Evolutionary conservation across 2,329 filamentous ascomycete genomes (phyloP), one percentile per base, ranked within the genome.

Genomic region (Alternaria dauci): DNA sequence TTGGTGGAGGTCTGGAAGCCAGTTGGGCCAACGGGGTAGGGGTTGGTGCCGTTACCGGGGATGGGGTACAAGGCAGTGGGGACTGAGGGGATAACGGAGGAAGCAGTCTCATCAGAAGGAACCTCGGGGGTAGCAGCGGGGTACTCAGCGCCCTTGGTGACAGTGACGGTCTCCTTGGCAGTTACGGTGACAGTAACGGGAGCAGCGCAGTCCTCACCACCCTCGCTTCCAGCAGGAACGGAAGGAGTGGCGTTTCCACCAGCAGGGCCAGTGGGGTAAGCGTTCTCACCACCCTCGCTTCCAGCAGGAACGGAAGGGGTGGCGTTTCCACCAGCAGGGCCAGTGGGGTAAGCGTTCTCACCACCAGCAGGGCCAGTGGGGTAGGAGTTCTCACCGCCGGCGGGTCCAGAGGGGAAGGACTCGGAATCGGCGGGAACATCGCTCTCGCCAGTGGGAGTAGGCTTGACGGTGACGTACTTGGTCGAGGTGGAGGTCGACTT

Each of bases 181-280:
- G 76, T 78, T 36, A 77, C 72, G 30, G 76, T 78, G 43, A 78
- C 76, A 42, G 76, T 79, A 52, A 74, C 71, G 18, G 76, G 72
- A 58, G 63, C 62, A 58, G 68, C 65, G 68, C 76, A 78, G 53
- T 74, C 72, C 59, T 67, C 71, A 56, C 50, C 72, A 41, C 39
- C 46, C 51, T 53, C 51, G 28, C 38, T 60, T 46, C 59, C 61
- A 44, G 54, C 54, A 52, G 54, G 54, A 4, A 55, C 57, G 20
- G 62, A 53, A 20, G 54, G 55, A 30, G 58, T 39, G 8, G 55
- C 20, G 20, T 57, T 43, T 26, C 26, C 32, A 41, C 43, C 43
- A 41, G 53, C 53, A 23, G 30, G 65, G 65, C 54, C 63, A 56
- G 32, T 48, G 52, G 47, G 59, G 34, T 42, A 62, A 20, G 28